Evolutionary conservation across 768 basidiomycete species (phyloP).

Genomic region (Pisolithus microcarpus): DNA sequence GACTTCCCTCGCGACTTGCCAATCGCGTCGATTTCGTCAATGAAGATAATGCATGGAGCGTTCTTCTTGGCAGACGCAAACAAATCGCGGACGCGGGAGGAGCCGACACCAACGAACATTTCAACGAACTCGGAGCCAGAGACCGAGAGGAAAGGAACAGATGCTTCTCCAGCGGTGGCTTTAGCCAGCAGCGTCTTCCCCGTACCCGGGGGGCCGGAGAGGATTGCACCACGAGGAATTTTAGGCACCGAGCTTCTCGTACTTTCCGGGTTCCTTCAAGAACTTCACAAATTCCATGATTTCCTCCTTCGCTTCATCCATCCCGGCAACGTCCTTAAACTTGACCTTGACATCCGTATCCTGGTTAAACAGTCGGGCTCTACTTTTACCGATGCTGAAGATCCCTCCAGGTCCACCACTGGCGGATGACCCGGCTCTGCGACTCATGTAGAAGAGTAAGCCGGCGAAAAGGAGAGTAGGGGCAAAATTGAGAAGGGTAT

Average conservation of each 20-base stretch:
- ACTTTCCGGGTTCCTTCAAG: conserved; percentile 89
- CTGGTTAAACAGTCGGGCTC: conserved; percentile 92
- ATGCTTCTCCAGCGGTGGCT: conserved; percentile 96
- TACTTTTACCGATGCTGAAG: conserved; percentile 95
- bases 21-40: conserved; percentile 99
- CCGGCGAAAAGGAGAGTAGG: conserved; percentile 92
- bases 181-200: conserved; percentile 98
- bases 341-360: conserved; percentile 89
- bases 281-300: conserved; percentile 99
- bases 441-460: conserved; percentile 81
- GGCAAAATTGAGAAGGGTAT: conserved; percentile 81
- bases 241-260: conserved; percentile 96
- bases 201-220: conserved; percentile 95
- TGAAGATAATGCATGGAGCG: conserved; percentile 97
- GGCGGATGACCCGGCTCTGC: conserved; percentile 54
- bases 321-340: conserved; percentile 96
- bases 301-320: conserved; percentile 99
- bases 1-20: conserved; percentile 84
- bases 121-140: conserved; percentile 99
- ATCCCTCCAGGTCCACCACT: conserved; percentile 78
- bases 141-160: conserved; percentile 95
- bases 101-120: conserved; percentile 99
- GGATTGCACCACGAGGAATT: conserved; percentile 91
- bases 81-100: conserved; percentile 93
- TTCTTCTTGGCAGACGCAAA: conserved; percentile 97